Base-by-base conservation (phyloP, 192 early-diverging fungal species). In the Oehlia diaphana region DNA sequence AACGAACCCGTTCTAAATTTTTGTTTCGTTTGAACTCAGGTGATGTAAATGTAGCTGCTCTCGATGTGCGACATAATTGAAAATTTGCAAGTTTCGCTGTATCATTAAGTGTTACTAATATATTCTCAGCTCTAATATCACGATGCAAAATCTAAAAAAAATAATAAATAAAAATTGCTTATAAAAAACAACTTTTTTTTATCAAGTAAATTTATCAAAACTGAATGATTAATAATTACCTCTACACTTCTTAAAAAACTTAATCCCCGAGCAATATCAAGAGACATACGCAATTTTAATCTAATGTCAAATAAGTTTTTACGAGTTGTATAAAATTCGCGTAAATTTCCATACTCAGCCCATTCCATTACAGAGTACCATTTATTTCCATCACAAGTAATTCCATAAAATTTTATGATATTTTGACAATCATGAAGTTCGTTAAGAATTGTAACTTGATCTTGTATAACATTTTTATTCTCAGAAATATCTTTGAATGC, bases 11-110 rank as follows among this genome's bases (percentile, higher is more conserved):
- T 9, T 47, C 44, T 47, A 47, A 47, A 47, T 12, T 47, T 47
- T 47, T 1, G 44, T 3, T 47, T 47, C 10, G 44, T 10, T 47
- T 47, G 39, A 42, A 42, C 39, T 42, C 39, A 8, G 7, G 6
- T 47, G 10, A 47, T 47, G 76, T 69, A 47, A 47, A 47, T 12
- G 44, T 12, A 19, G 10, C 14, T 19, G 9, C 28, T 19, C 49
- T 14, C 7, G 7, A 3, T 28, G 8, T 19, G 8, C 47, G 65
- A 69, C 31, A 23, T 47, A 16, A 61, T n/a, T 69, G 7, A 35
- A 78, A 78, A 67, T 78, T 78, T 19, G 66, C 26, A 42, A 78
- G 23, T 67, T 78, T 78, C 35, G 76, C 23, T 16, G 50, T 66
- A 2, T 44, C 10, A 21, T 39, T 21, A 28, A 33, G 2, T 28